Conservation (phyloP, 1,284 basidiomycete species). For the Vanrija pseudolonga region DNA sequence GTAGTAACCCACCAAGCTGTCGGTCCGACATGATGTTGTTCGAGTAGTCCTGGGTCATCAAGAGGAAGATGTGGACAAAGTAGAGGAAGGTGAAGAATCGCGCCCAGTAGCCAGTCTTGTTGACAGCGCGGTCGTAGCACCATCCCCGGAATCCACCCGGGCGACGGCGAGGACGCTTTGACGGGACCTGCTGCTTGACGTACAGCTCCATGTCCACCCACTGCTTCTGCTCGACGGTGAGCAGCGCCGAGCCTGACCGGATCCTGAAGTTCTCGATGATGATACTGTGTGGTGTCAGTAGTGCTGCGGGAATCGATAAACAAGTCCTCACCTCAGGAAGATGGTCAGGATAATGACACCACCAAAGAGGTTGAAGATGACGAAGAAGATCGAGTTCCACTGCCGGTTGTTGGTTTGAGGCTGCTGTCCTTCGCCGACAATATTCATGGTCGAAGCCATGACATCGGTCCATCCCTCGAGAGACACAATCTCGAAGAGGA, state of each 20-base stretch:
- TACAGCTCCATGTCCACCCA: constrained; percentile 93
- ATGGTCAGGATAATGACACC: constrained; percentile 84
- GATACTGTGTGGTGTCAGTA: constrained; percentile 53
- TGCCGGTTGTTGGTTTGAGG: constrained; percentile 68
- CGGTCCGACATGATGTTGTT: constrained; percentile 58
- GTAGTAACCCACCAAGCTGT: constrained; percentile 61
- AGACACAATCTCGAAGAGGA: constrained; percentile 95
- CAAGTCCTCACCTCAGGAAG: constrained; percentile 67
- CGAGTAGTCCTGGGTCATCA: constrained; percentile 82
- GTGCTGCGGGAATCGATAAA: background rate
- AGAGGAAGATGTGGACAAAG: constrained; percentile 73
- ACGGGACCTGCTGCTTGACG: constrained; percentile 81
- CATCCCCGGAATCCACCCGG: constrained; percentile 50
- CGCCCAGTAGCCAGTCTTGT: constrained; percentile 94
- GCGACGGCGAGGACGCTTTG: constrained; percentile 57
- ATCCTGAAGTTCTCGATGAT: constrained; percentile 92
- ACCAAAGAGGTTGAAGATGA: constrained; percentile 90
- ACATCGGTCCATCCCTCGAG: constrained; percentile 95
- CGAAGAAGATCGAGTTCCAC: constrained; percentile 84
- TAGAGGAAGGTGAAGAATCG: constrained; percentile 77
- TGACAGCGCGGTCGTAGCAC: constrained; percentile 87
- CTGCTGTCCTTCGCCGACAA: constrained; percentile 67
- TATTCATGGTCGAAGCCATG: constrained; percentile 75
- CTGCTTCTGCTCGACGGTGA: constrained; percentile 85
- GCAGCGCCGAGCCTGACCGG: constrained; percentile 74